These are phyloP conservation scores for Peziza echinospora DNA, from an alignment of 495 filamentous ascomycete species.

Conservation along the genomic window DNA sequence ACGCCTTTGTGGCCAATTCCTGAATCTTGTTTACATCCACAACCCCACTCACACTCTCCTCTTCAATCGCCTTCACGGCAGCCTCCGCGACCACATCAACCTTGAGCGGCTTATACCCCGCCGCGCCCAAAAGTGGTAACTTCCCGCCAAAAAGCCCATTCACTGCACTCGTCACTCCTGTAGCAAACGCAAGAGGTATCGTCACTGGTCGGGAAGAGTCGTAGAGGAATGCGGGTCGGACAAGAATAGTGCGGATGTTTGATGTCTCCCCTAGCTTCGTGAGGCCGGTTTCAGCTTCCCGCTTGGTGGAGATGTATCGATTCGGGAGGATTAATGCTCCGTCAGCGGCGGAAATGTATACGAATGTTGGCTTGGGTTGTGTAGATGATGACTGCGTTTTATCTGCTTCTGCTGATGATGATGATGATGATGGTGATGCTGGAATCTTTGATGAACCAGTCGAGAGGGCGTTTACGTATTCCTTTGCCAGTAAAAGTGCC, in stretches of 20 bases:
- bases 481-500: conserved; percentile 10
- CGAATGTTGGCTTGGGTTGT: conserved; percentile 48
- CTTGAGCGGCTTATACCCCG: conserved; percentile 64
- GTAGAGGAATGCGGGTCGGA: conserved; percentile 74
- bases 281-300: conserved; percentile 71
- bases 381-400: conserved; percentile 37
- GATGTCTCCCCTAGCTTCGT: conserved; percentile 37
- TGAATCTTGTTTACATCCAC: conserved; percentile 51
- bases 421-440: no score
- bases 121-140: conserved; percentile 55
- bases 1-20: conserved; percentile 47
- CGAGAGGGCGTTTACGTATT: no score
- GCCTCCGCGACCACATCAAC: conserved; percentile 70
- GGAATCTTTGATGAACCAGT: no score
- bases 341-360: conserved; percentile 71
- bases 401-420: no score
- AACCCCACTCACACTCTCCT: conserved; percentile 44
- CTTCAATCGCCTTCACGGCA: conserved; percentile 54
- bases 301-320: conserved; percentile 78
- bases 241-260: conserved; percentile 53
- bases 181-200: conserved; percentile 55
- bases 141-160: conserved; percentile 54
- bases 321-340: conserved; percentile 62
- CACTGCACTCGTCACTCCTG: conserved; percentile 42
- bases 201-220: conserved; percentile 66